A percentile compares a stretch with the other conserved stretches of the same genome.
Evolutionary conservation across 1,139 yeast genomes (phyloP).

Genomic region (Hyphopichia wangnamkhiaoensis): DNA sequence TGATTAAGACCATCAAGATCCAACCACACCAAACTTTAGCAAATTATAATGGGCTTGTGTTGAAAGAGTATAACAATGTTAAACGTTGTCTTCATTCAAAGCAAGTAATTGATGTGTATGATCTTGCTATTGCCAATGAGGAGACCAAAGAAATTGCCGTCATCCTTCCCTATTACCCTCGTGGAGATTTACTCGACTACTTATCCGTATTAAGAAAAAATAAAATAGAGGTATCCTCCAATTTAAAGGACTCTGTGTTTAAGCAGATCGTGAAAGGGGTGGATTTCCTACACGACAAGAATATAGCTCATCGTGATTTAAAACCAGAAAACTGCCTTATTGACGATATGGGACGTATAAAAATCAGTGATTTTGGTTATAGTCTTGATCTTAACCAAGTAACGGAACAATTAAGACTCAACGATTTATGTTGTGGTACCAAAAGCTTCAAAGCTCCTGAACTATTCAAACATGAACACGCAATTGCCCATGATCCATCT

Average conservation of each 20-base stretch:
- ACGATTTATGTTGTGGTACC: slow-evolving; percentile 47
- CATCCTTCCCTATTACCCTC: slow-evolving; percentile 42
- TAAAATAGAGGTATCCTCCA: slow-evolving; percentile 27
- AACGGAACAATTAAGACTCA: slow-evolving; percentile 15
- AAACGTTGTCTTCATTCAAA: slow-evolving; percentile 25
- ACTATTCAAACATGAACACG: slow-evolving; percentile 32
- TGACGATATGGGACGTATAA: slow-evolving; percentile 44
- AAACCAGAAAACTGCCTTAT: slow-evolving; percentile 58
- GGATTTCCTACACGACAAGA: slow-evolving; percentile 41
- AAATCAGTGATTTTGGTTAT: slow-evolving; percentile 56
- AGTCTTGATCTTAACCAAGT: slow-evolving; percentile 33
- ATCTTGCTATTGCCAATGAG: slow-evolving; percentile 18
- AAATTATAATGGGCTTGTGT: slow-evolving; percentile 20
- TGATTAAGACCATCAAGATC: slow-evolving; percentile 34
- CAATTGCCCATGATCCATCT: slow-evolving; percentile 9
- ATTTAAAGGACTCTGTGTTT: slow-evolving; percentile 47
- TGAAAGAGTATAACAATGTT: slow-evolving; percentile 32
- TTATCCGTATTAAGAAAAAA: slow-evolving; percentile 38
- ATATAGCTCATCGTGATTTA: slow-evolving; percentile 53
- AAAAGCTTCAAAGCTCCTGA: slow-evolving; percentile 60
- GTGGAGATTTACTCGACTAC: slow-evolving; percentile 51
- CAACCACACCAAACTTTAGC: slow-evolving; percentile 15
- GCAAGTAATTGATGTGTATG: slow-evolving; percentile 31
- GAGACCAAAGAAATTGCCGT: slow-evolving; percentile 24
- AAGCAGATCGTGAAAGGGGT: slow-evolving; percentile 51